Base-by-base conservation (phyloP, 768 basidiomycete species). In the Collybia sordida region DNA sequence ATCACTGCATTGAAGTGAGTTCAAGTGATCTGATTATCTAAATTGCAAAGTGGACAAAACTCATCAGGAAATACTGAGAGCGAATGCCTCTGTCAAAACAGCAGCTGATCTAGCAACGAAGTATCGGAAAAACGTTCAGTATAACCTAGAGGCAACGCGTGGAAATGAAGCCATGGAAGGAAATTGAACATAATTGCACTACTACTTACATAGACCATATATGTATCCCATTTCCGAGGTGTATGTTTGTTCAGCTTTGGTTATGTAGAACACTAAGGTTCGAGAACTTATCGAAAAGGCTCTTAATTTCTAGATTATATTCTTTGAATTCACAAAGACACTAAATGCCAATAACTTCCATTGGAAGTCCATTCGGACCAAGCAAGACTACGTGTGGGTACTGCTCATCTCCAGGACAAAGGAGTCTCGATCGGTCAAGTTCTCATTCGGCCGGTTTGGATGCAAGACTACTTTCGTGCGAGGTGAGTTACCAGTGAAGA, bases 71-170 rank as follows among this genome's bases (percentile, higher is more conserved):
- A 87, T 93, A 59, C 68, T 90, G 36, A 78, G 81, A 14, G 90
- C 90, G 6, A 91, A 93, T 53, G 75, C 81, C 0, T 82, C 83
- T 25, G 83, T 93, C 38, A 85, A 86, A 61, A 85, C 82, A 34
- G 88, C 93, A 0, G 86, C 94, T 2, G 86, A 93, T 63, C 74
- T 98, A 15, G 81, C 89, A 27, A 83, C 83, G 34, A 93, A 93
- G 65, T 97, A 98, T 66, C 78, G 88, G 55, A 86, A 92, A 70
- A 98, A 98, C 69, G 93, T 94, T 45, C 86, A 89, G 64, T 96
- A 93, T 64, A 96, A 95, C 64, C 66, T 97, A 50, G 87, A 90
- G 59, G 86, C 87, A 39, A 88, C 83, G 42, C 79, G 73, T 54
- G 73, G 67, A 25, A 70, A 69, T 53, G 61, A 52, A 54, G 56